phyloP scores from a whole-genome alignment of 495 filamentous ascomycete species.

The Lasiosphaeria miniovina region DNA sequence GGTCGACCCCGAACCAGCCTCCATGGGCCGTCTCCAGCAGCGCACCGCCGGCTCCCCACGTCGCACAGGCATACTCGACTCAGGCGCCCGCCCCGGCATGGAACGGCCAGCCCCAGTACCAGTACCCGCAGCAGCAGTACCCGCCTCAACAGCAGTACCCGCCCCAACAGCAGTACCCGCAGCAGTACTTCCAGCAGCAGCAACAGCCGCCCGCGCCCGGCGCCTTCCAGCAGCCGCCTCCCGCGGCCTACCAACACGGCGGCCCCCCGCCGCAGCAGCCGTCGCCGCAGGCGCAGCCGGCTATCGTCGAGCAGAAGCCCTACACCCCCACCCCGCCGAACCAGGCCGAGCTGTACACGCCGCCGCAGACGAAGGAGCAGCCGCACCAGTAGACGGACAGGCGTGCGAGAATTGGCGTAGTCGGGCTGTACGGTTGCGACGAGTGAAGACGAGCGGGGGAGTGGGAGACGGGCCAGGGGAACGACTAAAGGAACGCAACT shows the following conservation, averaged over 20 bases:
- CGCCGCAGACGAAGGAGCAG: too few relatives aligned
- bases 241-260: not conserved
- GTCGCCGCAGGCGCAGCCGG: not conserved
- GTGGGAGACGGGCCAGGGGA: too few relatives aligned
- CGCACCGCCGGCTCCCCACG: not conserved
- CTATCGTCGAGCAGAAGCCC: not conserved
- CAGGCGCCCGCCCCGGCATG: not conserved
- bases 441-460: too few relatives aligned
- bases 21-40: not conserved
- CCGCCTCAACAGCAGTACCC: not conserved
- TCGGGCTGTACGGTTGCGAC: too few relatives aligned
- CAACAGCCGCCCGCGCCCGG: not conserved
- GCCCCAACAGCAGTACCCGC: not conserved
- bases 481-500: too few relatives aligned
- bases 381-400: too few relatives aligned
- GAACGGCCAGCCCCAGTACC: not conserved
- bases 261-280: not conserved
- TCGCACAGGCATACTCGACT: not conserved
- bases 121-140: not conserved
- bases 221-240: not conserved
- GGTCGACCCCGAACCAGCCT: slow-evolving; percentile 13
- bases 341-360: too few relatives aligned
- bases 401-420: too few relatives aligned
- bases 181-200: not conserved
- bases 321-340: too few relatives aligned